Evolutionary conservation across 805 yeast genomes (phyloP), one percentile per base, ranked within the genome.

Genomic region (Nakazawaea molendinolei): DNA sequence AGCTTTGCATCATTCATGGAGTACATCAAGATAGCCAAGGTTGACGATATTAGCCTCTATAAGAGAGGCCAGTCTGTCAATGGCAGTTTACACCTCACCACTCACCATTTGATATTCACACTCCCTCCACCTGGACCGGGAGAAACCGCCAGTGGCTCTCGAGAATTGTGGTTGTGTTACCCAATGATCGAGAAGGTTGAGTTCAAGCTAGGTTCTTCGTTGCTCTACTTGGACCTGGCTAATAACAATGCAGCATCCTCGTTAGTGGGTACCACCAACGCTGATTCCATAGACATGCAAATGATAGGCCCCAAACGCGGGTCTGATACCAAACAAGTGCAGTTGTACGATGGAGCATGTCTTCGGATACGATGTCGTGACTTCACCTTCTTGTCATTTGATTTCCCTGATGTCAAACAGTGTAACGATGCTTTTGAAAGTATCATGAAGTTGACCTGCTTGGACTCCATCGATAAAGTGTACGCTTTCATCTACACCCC

Each of bases 121-220:
- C 33, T 56, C 8, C 52, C 53, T 4, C 39, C 59, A 54, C 41
- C 45, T 23, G 23, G 41, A 40, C 40, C 45, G 18, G 23, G 33
- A 13, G 32, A 33, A 14, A 31, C 50, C 64, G 22, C 42, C 40
- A 3, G 44, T 42, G 45, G 53, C 46, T 17, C 47, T 47, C 63
- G 76, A 39, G 97, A 92, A 55, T 73, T 86, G 21, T 92, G 97
- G 98, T 70, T 86, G 21, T 82, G 95, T 41, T 90, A 86, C 56
- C 96, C 97, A 1, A 74, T 87, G 44, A 77, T 89, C 22, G 79
- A 75, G 32, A 66, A 65, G 31, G 75, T 81, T 1, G 71, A 71
- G 46, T 69, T 74, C 53, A 61, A 72, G 42, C 56, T 72, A 43
- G 77, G 89, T 44, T 55, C 81, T 36, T 61, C 77, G 44, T 49